Evolutionary conservation across 2,329 filamentous ascomycete genomes (phyloP).

Genomic region (Huntiella bhutanensis): DNA sequence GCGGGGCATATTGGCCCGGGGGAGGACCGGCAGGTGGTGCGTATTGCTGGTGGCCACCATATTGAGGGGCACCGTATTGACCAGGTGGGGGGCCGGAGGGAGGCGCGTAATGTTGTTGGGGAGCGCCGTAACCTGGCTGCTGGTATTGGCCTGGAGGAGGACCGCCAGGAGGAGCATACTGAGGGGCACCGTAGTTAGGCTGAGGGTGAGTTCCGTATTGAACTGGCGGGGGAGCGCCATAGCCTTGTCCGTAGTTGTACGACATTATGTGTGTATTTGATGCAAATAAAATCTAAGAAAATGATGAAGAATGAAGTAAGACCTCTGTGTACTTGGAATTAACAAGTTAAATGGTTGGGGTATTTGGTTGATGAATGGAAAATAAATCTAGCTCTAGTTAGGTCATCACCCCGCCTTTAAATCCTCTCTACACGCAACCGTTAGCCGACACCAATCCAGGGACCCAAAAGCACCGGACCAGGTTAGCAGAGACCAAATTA

Average conservation of each 20-base stretch:
- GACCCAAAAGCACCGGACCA: no score
- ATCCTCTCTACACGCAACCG: no score
- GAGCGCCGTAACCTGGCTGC: constrained; percentile 19
- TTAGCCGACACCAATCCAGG: no score
- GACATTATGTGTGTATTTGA: constrained; percentile 3
- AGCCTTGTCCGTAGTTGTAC: constrained; percentile 13
- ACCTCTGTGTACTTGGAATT: background rate
- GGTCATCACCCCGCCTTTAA: no score
- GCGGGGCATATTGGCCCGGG: constrained; percentile 15
- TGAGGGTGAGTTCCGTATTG: constrained; percentile 15
- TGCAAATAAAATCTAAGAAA: background rate
- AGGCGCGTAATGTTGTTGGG: constrained; percentile 16
- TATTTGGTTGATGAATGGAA: no score
- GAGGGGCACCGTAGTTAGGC: constrained; percentile 18
- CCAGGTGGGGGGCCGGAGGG: constrained; percentile 6
- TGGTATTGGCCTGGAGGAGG: constrained; percentile 19
- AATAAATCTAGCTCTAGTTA: no score
- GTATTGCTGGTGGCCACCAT: constrained; percentile 5
- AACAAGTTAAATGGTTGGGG: background rate
- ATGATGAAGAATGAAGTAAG: background rate
- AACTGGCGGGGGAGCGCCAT: constrained; percentile 16
- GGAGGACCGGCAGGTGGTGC: constrained; percentile 11
- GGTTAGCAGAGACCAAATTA: no score
- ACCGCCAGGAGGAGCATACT: constrained; percentile 9
- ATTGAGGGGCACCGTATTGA: constrained; percentile 10